Evolutionary conservation across 352 stramenopile genomes (phyloP).

Genomic region (Phytophthora ramorum): DNA sequence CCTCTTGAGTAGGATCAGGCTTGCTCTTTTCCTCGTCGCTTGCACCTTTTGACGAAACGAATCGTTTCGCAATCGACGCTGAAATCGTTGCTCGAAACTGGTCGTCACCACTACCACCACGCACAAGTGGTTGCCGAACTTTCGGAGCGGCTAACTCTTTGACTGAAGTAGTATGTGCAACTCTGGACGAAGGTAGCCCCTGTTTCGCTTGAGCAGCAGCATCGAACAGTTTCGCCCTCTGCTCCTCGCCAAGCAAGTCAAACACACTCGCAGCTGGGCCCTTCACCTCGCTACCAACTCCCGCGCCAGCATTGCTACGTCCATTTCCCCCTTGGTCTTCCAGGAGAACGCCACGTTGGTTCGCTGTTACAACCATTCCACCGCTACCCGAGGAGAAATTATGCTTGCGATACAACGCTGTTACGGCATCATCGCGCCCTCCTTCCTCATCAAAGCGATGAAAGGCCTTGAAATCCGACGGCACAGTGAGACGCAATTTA

Average conservation of each 20-base stretch:
- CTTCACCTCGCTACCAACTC: conserved; percentile 3
- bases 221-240: conserved; percentile 56
- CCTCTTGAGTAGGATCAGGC: neutral
- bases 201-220: conserved; percentile 47
- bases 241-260: conserved; percentile 54
- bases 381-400: conserved; percentile 58
- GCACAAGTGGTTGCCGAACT: conserved; percentile 49
- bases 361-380: conserved; percentile 53
- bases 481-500: conserved; percentile 55
- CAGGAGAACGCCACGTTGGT: conserved; percentile 53
- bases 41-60: conserved; percentile 55
- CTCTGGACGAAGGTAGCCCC: neutral
- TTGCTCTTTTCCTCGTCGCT: conserved; percentile 15
- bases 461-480: conserved; percentile 50
- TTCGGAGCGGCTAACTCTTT: conserved; percentile 15
- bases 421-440: conserved; percentile 25
- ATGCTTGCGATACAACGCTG: conserved; percentile 58
- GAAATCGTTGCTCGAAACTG: conserved; percentile 81
- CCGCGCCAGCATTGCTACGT: neutral
- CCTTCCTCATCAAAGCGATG: conserved; percentile 57
- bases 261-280: conserved; percentile 56
- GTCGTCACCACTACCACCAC: conserved; percentile 34
- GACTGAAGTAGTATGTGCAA: neutral
- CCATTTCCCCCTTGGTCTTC: conserved; percentile 20
- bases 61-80: conserved; percentile 84